Conservation (phyloP, 176 grass and related monocot genomes). For the Phoenix roebelenii region DNA sequence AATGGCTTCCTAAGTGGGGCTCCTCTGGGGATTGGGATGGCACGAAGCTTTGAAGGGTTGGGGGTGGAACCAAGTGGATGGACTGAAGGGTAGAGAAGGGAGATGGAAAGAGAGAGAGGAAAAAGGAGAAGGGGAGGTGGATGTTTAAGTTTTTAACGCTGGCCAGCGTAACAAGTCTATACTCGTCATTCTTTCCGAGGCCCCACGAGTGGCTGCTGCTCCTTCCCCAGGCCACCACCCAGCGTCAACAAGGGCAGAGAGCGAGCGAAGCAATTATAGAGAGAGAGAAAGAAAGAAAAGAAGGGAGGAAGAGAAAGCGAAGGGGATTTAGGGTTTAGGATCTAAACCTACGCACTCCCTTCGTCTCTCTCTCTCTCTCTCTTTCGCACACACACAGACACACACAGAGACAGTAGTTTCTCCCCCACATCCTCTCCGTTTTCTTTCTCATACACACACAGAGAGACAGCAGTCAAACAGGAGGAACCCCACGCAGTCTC, state of each 20-base stretch:
- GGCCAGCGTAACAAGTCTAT: background rate
- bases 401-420: too few species aligned
- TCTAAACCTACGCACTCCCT: background rate
- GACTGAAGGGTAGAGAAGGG: background rate
- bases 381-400: too few species aligned
- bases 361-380: too few species aligned
- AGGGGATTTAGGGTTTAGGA: slow-evolving; percentile 3
- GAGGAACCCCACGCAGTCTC: slow-evolving; percentile 13
- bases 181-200: slow-evolving; percentile 39
- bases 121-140: background rate
- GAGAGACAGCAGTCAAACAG: slow-evolving; percentile 14
- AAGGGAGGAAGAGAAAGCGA: background rate
- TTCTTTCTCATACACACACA: background rate
- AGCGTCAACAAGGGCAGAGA: too few species aligned
- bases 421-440: background rate
- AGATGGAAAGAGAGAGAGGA: too few species aligned
- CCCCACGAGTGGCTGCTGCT: slow-evolving; percentile 52
- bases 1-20: background rate
- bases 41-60: too few species aligned
- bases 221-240: background rate
- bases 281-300: background rate
- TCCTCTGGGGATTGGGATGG: too few species aligned
- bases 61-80: too few species aligned
- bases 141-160: background rate
- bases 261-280: too few species aligned